These are phyloP conservation scores for Meira miltonrushii DNA, from an alignment of 1,284 basidiomycete genomes.

Conservation along the genomic window DNA sequence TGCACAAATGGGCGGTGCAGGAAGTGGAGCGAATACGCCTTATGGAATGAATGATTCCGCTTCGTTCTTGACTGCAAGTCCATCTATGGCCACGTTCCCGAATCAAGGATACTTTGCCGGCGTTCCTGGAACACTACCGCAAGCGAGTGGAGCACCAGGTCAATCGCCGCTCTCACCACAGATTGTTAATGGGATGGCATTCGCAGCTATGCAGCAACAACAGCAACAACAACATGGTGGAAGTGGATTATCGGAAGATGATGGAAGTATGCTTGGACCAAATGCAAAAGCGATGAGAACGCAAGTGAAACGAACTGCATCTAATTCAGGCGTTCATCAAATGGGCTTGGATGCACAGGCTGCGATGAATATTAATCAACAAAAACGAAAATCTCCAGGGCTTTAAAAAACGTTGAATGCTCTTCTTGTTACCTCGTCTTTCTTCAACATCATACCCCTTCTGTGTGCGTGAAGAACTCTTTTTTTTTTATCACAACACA, in stretches of 20 bases:
- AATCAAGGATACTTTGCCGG: constrained; percentile 13
- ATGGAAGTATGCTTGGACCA: constrained; percentile 12
- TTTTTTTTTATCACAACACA: too few species aligned
- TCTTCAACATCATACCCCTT: too few species aligned
- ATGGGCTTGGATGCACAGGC: constrained; percentile 1
- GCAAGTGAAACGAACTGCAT: constrained; percentile 35
- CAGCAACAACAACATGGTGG: neutral
- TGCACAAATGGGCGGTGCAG: constrained; percentile 15
- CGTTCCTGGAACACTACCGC: constrained; percentile 19
- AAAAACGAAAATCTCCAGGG: constrained; percentile 13
- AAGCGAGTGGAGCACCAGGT: constrained; percentile 8
- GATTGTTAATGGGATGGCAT: neutral
- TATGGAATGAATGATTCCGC: constrained; percentile 13
- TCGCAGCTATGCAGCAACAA: neutral
- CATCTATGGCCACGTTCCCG: constrained; percentile 15
- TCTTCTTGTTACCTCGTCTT: too few species aligned
- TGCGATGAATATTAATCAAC: constrained; percentile 4
- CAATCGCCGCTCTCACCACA: constrained; percentile 14
- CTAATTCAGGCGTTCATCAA: constrained; percentile 21
- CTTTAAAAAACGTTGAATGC: too few species aligned
- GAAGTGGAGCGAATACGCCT: constrained; percentile 18
- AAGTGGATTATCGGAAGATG: constrained; percentile 5
- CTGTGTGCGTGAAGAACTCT: too few species aligned
- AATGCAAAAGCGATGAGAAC: constrained; percentile 39
- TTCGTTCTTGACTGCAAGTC: constrained; percentile 9